Percentiles rank a stretch among this genome's conserved stretches.
phyloP scores from a whole-genome alignment of 2,329 filamentous ascomycete species.

The Thelonectria olida region DNA sequence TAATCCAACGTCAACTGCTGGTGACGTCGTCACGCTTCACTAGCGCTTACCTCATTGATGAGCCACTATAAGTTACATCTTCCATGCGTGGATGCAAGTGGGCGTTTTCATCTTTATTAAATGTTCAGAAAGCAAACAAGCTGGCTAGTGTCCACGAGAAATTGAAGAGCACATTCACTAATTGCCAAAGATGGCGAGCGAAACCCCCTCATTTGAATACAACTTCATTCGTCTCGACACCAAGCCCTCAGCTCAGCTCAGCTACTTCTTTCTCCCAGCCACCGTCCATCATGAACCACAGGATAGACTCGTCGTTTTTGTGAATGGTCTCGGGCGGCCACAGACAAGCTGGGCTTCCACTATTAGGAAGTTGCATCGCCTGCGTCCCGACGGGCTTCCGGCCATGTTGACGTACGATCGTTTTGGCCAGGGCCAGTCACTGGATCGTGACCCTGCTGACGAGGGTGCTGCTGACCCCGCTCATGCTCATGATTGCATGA shows the following conservation, averaged over 20 bases:
- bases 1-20: no score
- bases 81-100: no score
- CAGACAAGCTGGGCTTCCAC: slow-evolving; percentile 28
- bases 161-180: no score
- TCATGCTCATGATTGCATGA: slow-evolving; percentile 58
- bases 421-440: slow-evolving; percentile 61
- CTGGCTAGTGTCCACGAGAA: no score
- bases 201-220: neutral
- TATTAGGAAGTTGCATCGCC: slow-evolving; percentile 14
- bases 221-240: slow-evolving; percentile 23
- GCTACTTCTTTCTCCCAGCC: slow-evolving; percentile 23
- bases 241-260: slow-evolving; percentile 29
- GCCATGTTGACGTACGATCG: slow-evolving; percentile 65
- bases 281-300: neutral
- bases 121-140: neutral
- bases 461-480: slow-evolving; percentile 42
- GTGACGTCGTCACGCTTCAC: no score
- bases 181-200: neutral
- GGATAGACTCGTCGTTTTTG: slow-evolving; percentile 31
- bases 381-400: slow-evolving; percentile 23
- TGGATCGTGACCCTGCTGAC: slow-evolving; percentile 56
- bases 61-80: no score
- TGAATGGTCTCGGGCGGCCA: slow-evolving; percentile 36
- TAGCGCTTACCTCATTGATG: neutral
- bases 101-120: neutral